Evolutionary conservation across 208 protist genomes (phyloP).

Genomic region (Trypanosomatidae sp.): DNA sequence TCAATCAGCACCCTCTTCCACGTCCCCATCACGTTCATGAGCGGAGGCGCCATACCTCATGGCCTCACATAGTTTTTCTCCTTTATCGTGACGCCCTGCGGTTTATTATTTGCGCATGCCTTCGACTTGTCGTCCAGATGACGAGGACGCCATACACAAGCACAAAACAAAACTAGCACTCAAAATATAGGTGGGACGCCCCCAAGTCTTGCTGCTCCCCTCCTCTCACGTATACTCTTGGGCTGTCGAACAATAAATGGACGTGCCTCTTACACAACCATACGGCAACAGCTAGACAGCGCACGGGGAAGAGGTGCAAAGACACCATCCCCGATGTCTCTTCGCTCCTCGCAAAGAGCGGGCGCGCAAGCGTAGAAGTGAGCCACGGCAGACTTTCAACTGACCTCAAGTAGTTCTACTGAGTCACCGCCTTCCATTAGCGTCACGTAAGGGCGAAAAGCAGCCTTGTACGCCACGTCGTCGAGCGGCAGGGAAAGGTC

Average conservation of each 20-base stretch:
- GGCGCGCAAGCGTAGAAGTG: not conserved
- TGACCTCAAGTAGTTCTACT: constrained; percentile 22
- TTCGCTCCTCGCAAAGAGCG: not conserved
- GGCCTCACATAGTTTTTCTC: not conserved
- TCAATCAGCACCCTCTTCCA: not conserved
- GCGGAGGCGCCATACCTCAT: not conserved
- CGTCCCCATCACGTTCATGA: not conserved
- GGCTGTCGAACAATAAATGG: not conserved
- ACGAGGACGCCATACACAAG: not conserved
- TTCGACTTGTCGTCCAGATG: not conserved
- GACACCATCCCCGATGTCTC: not conserved
- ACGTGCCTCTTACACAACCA: not conserved
- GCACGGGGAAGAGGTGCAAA: not conserved
- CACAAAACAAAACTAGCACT: not conserved
- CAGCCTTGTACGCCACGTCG: constrained; percentile 5
- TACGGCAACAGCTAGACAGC: not conserved
- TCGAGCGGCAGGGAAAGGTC: constrained; percentile 26
- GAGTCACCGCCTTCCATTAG: constrained; percentile 57
- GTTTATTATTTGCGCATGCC: not conserved
- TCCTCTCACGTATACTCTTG: not conserved
- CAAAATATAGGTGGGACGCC: too few relatives aligned
- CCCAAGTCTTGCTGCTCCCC: not conserved
- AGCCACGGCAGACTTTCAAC: not conserved
- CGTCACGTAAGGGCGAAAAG: constrained; percentile 65
- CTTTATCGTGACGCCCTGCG: not conserved